phyloP scores from a whole-genome alignment of 169 alveolate genomes.

The Plasmodium billcollinsi region DNA sequence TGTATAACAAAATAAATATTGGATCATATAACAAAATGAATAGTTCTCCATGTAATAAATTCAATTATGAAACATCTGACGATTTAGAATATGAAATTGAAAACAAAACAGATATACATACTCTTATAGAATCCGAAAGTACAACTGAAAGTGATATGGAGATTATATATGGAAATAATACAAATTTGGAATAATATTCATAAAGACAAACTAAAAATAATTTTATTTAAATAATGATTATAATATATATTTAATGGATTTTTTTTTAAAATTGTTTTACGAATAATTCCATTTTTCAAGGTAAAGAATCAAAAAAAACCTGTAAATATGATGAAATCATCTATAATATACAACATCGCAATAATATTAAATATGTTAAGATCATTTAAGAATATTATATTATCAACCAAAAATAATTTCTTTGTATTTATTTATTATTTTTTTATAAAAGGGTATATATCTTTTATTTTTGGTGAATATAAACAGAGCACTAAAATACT shows the following conservation, averaged over 20 bases:
- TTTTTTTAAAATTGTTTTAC: constrained; percentile 65
- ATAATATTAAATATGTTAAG: constrained; percentile 39
- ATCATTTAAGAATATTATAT: constrained; percentile 62
- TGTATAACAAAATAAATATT: background rate
- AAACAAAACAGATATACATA: constrained; percentile 25
- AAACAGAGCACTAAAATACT: constrained; percentile 45
- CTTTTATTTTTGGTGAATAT: constrained; percentile 36
- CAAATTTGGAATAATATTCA: background rate
- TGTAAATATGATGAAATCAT: constrained; percentile 14
- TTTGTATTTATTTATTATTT: constrained; percentile 57
- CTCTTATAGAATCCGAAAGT: constrained; percentile 32
- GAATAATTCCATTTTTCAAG: constrained; percentile 69
- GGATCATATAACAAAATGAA: background rate
- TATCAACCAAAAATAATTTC: constrained; percentile 67
- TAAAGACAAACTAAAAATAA: constrained; percentile 39
- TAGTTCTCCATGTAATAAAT: background rate
- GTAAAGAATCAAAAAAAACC: constrained; percentile 12
- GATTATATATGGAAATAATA: background rate
- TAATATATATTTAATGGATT: constrained; percentile 49
- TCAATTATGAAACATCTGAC: constrained; percentile 12
- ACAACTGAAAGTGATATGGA: constrained; percentile 34
- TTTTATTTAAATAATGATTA: constrained; percentile 61
- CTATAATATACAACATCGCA: constrained; percentile 50
- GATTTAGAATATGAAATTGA: constrained; percentile 51
- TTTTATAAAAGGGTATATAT: constrained; percentile 67